phyloP scores from a whole-genome alignment of 352 stramenopile genomes.

The Pythium oligandrum region DNA sequence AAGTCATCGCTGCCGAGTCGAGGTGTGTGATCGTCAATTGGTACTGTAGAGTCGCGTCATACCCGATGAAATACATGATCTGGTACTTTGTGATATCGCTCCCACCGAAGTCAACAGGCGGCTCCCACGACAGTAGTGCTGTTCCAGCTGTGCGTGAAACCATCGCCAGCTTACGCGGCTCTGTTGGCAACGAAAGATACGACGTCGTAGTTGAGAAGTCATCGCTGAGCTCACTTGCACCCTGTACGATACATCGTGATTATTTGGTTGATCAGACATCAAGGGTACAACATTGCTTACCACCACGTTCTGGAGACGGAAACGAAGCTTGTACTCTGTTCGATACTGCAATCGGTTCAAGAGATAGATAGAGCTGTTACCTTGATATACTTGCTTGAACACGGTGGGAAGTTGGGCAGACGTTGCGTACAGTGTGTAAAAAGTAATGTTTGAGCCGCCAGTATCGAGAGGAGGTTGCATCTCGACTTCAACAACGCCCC shows the following conservation, averaged over 20 bases:
- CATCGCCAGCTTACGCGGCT: constrained; percentile 25
- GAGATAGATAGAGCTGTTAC: constrained; percentile 14
- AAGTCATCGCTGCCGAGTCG: constrained; percentile 11
- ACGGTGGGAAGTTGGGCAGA: constrained; percentile 31
- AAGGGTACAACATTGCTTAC: constrained; percentile 12
- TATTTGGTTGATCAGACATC: no score
- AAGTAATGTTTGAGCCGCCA: constrained; percentile 26
- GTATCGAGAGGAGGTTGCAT: constrained; percentile 30
- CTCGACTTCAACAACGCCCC: constrained; percentile 35
- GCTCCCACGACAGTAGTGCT: constrained; percentile 33
- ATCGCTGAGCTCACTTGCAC: constrained; percentile 44
- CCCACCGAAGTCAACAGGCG: constrained; percentile 52
- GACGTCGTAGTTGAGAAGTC: constrained; percentile 22
- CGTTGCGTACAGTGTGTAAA: constrained; percentile 23
- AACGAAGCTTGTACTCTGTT: constrained; percentile 44
- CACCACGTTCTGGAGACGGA: constrained; percentile 29
- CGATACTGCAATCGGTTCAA: constrained; percentile 28
- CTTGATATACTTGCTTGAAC: constrained; percentile 39
- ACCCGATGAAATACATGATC: constrained; percentile 36
- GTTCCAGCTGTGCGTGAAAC: constrained; percentile 31
- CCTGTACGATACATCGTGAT: constrained; percentile 18
- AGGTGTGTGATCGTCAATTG: constrained; percentile 25
- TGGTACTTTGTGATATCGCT: constrained; percentile 42
- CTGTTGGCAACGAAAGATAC: constrained; percentile 37
- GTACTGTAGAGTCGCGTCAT: constrained; percentile 25